Evolutionary conservation across 1,284 basidiomycete species (phyloP).

Genomic region (Puccinia triticina): DNA sequence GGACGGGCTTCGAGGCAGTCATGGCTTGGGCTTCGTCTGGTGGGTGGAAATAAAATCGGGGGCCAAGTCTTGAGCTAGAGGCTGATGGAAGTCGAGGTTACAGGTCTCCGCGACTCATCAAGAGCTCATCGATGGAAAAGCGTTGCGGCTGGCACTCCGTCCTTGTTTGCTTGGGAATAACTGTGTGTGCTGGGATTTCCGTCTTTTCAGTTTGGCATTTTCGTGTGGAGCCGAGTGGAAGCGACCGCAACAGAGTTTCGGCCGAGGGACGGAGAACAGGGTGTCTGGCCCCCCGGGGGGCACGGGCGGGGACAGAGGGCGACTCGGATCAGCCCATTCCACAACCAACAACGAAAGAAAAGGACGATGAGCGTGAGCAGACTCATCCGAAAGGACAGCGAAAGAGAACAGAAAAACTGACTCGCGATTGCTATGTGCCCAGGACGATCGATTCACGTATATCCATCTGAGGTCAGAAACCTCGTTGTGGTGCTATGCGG

Average conservation of each 20-base stretch:
- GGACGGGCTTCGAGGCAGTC: background rate
- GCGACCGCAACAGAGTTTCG: background rate
- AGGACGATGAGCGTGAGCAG: conserved; percentile 30
- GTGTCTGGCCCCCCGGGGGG: background rate
- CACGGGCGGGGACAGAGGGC: too few species aligned
- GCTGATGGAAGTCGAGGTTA: too few species aligned
- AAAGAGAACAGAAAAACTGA: background rate
- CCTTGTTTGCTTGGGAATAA: too few species aligned
- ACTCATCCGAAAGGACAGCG: background rate
- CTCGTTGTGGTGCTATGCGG: conserved; percentile 43
- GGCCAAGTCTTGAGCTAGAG: too few species aligned
- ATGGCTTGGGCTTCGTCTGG: too few species aligned
- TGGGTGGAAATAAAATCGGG: too few species aligned
- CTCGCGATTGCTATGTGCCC: background rate
- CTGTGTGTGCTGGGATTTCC: background rate
- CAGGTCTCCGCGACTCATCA: too few species aligned
- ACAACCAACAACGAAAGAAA: too few species aligned
- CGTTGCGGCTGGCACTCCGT: too few species aligned
- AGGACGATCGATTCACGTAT: conserved; percentile 48
- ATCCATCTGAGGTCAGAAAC: conserved; percentile 42
- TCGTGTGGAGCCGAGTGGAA: background rate
- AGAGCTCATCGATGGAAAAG: too few species aligned
- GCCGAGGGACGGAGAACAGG: background rate
- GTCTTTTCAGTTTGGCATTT: background rate
- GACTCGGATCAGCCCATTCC: too few species aligned